phyloP scores from a whole-genome alignment of 768 basidiomycete species.

The Nevesoporus exiguus region DNA sequence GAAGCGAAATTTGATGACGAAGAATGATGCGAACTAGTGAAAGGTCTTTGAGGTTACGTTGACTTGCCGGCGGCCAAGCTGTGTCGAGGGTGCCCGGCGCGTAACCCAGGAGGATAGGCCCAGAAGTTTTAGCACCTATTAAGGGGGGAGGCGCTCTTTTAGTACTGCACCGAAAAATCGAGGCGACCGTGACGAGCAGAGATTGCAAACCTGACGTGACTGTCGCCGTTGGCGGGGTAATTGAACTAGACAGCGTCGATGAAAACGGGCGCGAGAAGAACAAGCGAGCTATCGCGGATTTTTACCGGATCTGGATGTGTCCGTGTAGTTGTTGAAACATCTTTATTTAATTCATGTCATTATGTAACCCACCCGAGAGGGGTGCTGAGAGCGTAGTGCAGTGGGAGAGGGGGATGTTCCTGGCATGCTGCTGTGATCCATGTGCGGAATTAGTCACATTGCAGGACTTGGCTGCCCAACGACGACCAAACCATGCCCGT shows the following conservation, averaged over 20 bases:
- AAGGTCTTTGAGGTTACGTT: slow-evolving; percentile 32
- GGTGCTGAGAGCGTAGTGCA: too few relatives aligned
- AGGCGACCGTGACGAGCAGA: slow-evolving; percentile 73
- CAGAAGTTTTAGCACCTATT: slow-evolving; percentile 54
- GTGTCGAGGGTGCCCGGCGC: slow-evolving; percentile 21
- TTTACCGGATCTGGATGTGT: too few relatives aligned
- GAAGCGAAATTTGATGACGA: slow-evolving; percentile 59
- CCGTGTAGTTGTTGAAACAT: too few relatives aligned
- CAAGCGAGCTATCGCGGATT: too few relatives aligned
- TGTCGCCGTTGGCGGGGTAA: slow-evolving; percentile 51
- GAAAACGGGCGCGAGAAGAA: slow-evolving; percentile 47
- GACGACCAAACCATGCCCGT: not conserved
- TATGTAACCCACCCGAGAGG: too few relatives aligned
- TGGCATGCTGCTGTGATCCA: not conserved
- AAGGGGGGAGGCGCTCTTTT: slow-evolving; percentile 63
- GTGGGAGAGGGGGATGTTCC: too few relatives aligned
- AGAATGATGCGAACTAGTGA: slow-evolving; percentile 62
- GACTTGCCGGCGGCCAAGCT: not conserved
- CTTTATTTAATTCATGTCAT: too few relatives aligned
- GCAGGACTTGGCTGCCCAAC: not conserved
- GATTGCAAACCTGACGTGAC: slow-evolving; percentile 54
- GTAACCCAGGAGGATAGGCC: slow-evolving; percentile 23
- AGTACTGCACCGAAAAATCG: slow-evolving; percentile 77
- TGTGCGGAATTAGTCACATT: not conserved
- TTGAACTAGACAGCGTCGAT: slow-evolving; percentile 40